Evolutionary conservation across 2,329 filamentous ascomycete species (phyloP).

Genomic region (Aspergillus unguis): DNA sequence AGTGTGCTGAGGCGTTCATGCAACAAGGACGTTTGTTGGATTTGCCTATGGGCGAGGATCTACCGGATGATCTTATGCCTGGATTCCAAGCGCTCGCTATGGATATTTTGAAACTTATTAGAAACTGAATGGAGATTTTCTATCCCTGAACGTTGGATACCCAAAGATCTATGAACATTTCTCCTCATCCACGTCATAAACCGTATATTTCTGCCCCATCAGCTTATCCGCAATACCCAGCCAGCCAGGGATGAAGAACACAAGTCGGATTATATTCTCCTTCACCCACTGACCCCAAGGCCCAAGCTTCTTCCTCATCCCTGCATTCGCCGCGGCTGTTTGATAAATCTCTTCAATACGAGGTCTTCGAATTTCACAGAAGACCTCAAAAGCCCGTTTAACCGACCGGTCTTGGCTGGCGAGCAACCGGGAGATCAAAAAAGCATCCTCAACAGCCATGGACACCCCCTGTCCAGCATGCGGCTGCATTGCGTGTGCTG

Average conservation of each 20-base stretch:
- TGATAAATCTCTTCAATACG: constrained; percentile 27
- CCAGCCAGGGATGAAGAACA: constrained; percentile 16
- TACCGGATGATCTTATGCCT: constrained; percentile 3
- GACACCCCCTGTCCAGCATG: constrained; percentile 51
- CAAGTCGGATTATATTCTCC: constrained; percentile 19
- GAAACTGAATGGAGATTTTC: too few species aligned
- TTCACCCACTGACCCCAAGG: constrained; percentile 28
- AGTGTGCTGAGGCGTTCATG: constrained; percentile 15
- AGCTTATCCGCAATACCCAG: constrained; percentile 23
- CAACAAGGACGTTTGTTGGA: constrained; percentile 13
- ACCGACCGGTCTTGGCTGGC: constrained; percentile 12
- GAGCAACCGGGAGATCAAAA: constrained; percentile 28
- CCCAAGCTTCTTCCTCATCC: constrained; percentile 22
- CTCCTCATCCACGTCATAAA: constrained; percentile 31
- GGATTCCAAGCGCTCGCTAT: constrained; percentile 17
- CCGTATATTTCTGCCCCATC: constrained; percentile 23
- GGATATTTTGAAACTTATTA: constrained; percentile 33
- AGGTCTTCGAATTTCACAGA: constrained; percentile 27
- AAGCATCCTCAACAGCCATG: constrained; percentile 53
- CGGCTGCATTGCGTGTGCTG: constrained; percentile 34
- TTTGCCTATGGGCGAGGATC: constrained; percentile 1
- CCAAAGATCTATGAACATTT: too few species aligned
- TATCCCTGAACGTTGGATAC: too few species aligned
- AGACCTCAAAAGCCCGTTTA: constrained; percentile 13
- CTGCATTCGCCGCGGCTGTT: constrained; percentile 24